These are phyloP conservation scores for Quercus parvula DNA, from an alignment of 306 rosid genomes.

Conservation along the genomic window DNA sequence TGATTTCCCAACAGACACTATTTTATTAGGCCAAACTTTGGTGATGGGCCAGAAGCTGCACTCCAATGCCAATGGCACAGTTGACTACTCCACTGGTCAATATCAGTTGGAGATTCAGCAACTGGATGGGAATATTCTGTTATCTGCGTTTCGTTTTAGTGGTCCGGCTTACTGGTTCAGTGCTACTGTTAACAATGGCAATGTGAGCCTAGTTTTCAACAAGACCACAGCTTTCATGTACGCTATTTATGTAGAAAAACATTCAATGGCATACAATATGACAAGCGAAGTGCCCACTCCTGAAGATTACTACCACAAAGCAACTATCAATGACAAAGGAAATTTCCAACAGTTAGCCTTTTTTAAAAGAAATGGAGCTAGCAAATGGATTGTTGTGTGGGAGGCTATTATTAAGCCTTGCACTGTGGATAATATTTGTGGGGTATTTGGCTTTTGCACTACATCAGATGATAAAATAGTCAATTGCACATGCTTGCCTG, in stretches of 20 bases:
- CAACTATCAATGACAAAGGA: conserved; percentile 23
- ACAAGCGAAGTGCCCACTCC: neutral
- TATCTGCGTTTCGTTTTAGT: conserved; percentile 14
- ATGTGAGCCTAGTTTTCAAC: conserved; percentile 19
- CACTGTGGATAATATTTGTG: conserved; percentile 34
- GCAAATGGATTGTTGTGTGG: conserved; percentile 22
- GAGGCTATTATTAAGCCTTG: conserved; percentile 21
- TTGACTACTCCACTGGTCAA: conserved; percentile 27
- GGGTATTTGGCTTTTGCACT: conserved; percentile 36
- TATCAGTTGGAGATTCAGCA: conserved; percentile 25
- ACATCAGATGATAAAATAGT: neutral
- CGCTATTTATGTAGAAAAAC: conserved; percentile 7
- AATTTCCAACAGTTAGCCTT: conserved; percentile 21
- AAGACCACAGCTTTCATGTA: conserved; percentile 22
- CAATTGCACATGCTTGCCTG: conserved; percentile 32
- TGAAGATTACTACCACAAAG: conserved; percentile 26
- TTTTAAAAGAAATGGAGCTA: neutral
- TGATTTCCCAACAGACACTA: conserved; percentile 34
- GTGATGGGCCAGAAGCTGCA: conserved; percentile 6
- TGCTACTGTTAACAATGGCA: neutral
- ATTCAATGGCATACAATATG: neutral
- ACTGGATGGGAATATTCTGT: conserved; percentile 23
- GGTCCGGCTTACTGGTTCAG: conserved; percentile 18
- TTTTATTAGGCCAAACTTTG: conserved; percentile 32
- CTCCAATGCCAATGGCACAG: conserved; percentile 26